phyloP scores from a whole-genome alignment of 1,284 basidiomycete species.

The Puccinia polysora region DNA sequence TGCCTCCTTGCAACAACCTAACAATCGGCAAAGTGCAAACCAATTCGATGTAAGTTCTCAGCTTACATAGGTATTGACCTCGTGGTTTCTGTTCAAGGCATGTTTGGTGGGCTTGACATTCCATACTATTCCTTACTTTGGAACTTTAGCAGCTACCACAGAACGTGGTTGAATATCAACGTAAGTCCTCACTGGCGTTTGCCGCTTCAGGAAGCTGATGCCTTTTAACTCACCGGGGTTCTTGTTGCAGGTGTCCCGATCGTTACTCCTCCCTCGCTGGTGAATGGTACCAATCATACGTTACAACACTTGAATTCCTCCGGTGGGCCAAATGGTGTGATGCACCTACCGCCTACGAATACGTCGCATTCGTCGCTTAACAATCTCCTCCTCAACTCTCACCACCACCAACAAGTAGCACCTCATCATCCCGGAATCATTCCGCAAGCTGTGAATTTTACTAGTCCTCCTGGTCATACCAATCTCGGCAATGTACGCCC shows the following conservation, averaged over 20 bases:
- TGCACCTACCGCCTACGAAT: constrained; percentile 17
- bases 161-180: constrained; percentile 20
- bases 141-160: constrained; percentile 11
- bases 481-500: not conserved
- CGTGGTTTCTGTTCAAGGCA: not conserved
- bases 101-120: not conserved
- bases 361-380: constrained; percentile 22
- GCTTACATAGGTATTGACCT: not conserved
- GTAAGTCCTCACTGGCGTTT: constrained; percentile 13
- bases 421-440: constrained; percentile 18
- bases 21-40: constrained; percentile 21
- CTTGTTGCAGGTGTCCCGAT: constrained; percentile 10
- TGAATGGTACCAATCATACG: constrained; percentile 14
- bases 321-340: constrained; percentile 1
- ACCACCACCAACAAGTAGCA: constrained; percentile 17
- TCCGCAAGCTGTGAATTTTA: constrained; percentile 12
- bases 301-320: constrained; percentile 21
- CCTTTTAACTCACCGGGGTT: not conserved
- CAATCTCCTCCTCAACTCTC: not conserved
- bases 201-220: too few species aligned
- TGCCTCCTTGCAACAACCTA: not conserved
- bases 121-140: not conserved
- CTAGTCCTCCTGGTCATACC: not conserved
- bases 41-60: constrained; percentile 21
- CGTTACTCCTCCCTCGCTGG: not conserved